Evolutionary conservation across 805 yeast species (phyloP), one percentile per base, ranked within the genome.

Genomic region (Ogataea zsoltii): DNA sequence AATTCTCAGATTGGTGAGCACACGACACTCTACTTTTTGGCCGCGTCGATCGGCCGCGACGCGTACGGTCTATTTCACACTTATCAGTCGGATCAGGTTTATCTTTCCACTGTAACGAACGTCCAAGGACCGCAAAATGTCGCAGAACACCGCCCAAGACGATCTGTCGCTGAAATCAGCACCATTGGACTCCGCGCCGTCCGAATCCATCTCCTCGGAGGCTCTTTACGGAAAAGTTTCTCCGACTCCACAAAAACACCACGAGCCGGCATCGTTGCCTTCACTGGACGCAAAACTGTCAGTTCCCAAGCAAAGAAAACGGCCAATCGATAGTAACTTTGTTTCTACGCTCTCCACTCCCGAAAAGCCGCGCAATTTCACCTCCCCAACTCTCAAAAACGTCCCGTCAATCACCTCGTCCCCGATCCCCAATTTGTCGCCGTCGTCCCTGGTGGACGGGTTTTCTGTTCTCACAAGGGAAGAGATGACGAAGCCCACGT

Each of bases 221-320:
- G 48, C 50, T 4, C 33, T 60, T 3, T 60, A 61, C 33, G 66
- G 66, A 0, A 46, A 42, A 16, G 48, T 54, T 6, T 19, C 33
- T n/a, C 63, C 64, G 3, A 49, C 66, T 13, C 66, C 66, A 11
- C 45, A 51, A 17, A 62, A 62, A 39, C 39, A 36, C 4, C 55
- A 49, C 13, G 53, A 55, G 29, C 54, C 55, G 0, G 21, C 34
- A 5, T 7, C 33, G 1, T 33, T 60, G 25, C 61, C 65, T 0
- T 45, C 53, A 14, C 34, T 61, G 13, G 40, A 44, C 2, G 32
- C 43, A 2, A 54, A 50, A 25, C 45, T 62, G 3, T 17, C 49
- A 1, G 36, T 62, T n/a, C 65, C 63, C 2, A 60, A 53, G 36
- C 56, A 54, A 36, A 42, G 64, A 25, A 21, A 32, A 3, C 16